These are phyloP conservation scores for Huiozyma sinensis DNA, from an alignment of 805 yeast genomes.

Conservation along the genomic window DNA sequence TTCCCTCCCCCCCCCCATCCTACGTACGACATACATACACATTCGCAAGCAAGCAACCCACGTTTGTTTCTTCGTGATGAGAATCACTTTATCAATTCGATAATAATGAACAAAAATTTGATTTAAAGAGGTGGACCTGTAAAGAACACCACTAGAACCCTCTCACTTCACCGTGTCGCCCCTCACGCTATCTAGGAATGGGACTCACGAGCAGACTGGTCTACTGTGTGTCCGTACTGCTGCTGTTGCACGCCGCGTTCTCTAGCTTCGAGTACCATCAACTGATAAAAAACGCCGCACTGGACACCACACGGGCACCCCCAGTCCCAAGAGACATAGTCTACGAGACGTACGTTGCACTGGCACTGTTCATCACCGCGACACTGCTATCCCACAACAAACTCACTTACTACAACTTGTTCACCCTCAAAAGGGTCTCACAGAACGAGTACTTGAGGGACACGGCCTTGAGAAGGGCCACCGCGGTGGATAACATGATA, in stretches of 20 bases:
- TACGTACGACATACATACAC: too few relatives aligned
- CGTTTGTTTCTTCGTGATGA: too few relatives aligned
- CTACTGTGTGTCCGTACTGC: constrained; percentile 8
- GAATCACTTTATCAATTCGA: too few relatives aligned
- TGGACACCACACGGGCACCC: constrained; percentile 1
- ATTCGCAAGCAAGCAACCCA: too few relatives aligned
- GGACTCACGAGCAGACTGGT: constrained; percentile 9
- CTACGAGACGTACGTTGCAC: constrained; percentile 19
- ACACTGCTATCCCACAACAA: constrained; percentile 20
- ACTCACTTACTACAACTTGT: constrained; percentile 14
- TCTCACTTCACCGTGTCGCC: too few relatives aligned
- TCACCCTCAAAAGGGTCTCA: constrained; percentile 6
- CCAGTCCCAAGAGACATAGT: constrained; percentile 22
- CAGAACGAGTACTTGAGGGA: constrained; percentile 21
- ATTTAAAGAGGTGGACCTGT: too few relatives aligned
- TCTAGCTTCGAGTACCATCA: constrained; percentile 27
- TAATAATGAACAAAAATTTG: too few relatives aligned
- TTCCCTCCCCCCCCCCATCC: neutral
- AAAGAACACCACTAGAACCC: too few relatives aligned
- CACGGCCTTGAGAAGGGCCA: constrained; percentile 23
- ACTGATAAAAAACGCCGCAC: constrained; percentile 11
- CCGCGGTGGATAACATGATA: constrained; percentile 19
- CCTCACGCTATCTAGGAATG: constrained; percentile 5
- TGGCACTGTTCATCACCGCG: constrained; percentile 16
- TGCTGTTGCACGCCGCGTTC: constrained; percentile 24